Evolutionary conservation across 371 early-diverging fungal genomes (phyloP).

Genomic region (Synchytrium microbalum): DNA sequence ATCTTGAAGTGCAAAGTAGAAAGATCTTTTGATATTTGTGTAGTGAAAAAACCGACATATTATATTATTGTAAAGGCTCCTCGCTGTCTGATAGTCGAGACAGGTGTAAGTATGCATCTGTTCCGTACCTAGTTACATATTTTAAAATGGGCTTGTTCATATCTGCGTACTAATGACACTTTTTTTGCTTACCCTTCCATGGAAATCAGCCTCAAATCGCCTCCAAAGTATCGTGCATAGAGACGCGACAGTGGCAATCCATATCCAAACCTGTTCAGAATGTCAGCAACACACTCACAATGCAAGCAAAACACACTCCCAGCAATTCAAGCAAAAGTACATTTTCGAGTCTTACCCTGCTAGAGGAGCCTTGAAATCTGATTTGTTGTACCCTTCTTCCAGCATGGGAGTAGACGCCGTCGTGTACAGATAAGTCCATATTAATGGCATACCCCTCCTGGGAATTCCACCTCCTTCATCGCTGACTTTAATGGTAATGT

Average conservation of each 20-base stretch:
- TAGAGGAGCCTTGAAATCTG: slow-evolving; percentile 93
- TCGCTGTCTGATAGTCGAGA: slow-evolving; percentile 83
- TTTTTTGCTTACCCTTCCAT: slow-evolving; percentile 94
- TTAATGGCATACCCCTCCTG: slow-evolving; percentile 72
- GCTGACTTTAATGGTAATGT: slow-evolving; percentile 91
- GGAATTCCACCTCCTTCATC: slow-evolving; percentile 97
- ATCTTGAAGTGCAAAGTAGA: no score
- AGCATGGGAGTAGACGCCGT: slow-evolving; percentile 83
- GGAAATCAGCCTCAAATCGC: slow-evolving; percentile 84
- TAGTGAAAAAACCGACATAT: no score
- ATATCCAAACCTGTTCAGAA: slow-evolving; percentile 68
- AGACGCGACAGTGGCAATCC: slow-evolving; percentile 85
- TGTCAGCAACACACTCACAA: neutral
- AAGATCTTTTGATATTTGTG: no score
- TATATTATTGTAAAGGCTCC: slow-evolving; percentile 70
- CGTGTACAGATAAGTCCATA: slow-evolving; percentile 97
- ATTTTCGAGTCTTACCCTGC: slow-evolving; percentile 56
- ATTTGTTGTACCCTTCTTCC: slow-evolving; percentile 71
- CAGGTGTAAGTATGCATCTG: slow-evolving; percentile 93
- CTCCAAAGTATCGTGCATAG: slow-evolving; percentile 89
- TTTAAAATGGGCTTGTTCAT: neutral
- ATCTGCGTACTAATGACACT: slow-evolving; percentile 1
- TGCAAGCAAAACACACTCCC: neutral
- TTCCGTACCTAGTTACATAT: slow-evolving; percentile 52
- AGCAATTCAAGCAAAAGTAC: neutral